Evolutionary conservation across 257 asterid genomes (phyloP).

Genomic region (Capsicum baccatum): DNA sequence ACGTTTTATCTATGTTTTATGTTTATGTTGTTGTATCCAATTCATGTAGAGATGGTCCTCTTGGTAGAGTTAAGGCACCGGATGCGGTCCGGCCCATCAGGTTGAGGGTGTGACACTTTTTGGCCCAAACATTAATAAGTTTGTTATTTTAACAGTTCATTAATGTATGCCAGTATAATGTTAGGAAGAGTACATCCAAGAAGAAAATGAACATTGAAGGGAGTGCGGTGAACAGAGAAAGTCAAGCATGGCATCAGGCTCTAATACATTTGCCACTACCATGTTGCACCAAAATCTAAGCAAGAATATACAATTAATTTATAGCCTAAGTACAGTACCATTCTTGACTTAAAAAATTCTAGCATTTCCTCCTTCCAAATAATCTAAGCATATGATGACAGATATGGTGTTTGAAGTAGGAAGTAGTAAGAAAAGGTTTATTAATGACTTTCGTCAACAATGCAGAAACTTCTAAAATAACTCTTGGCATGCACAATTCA

Average conservation of each 20-base stretch:
- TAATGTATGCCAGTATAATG: not conserved
- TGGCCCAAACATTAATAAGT: not conserved
- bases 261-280: not conserved
- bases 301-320: not conserved
- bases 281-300: not conserved
- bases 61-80: too few species aligned
- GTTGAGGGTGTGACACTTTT: not conserved
- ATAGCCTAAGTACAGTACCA: not conserved
- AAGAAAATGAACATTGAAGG: not conserved
- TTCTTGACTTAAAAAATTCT: not conserved
- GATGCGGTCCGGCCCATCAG: too few species aligned
- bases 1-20: too few species aligned
- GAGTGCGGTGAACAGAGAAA: not conserved
- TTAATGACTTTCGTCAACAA: not conserved
- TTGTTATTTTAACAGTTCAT: not conserved
- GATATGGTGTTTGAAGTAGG: not conserved
- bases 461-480: not conserved
- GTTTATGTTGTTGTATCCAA: too few species aligned
- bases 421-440: not conserved
- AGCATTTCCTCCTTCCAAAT: not conserved
- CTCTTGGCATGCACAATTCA: not conserved
- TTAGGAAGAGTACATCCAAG: not conserved
- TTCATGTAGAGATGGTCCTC: too few species aligned
- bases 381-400: not conserved
- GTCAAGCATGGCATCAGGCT: not conserved